These are phyloP conservation scores for Ceriops tagal DNA, from an alignment of 345 rosid genomes.

Conservation along the genomic window DNA sequence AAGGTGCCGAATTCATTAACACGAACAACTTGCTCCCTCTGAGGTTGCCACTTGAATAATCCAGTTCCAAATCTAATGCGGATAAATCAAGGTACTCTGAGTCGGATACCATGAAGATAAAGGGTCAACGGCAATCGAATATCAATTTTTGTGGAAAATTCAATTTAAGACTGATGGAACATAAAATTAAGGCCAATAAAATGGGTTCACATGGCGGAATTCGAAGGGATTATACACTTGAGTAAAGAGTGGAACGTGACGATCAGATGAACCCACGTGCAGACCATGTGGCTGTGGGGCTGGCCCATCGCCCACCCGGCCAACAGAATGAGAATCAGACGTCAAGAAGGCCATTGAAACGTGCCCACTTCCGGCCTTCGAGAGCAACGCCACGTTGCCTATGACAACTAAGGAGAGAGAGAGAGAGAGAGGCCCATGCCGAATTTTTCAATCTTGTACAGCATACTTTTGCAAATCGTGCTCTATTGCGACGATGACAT, in stretches of 20 bases:
- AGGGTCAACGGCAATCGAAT: too few species aligned
- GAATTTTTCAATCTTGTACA: not conserved
- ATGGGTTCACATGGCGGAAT: constrained; percentile 15
- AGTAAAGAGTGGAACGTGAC: constrained; percentile 68
- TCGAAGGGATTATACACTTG: constrained; percentile 26
- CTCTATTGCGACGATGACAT: constrained; percentile 27
- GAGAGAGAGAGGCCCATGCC: constrained; percentile 17
- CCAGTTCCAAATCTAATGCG: too few species aligned
- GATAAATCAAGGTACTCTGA: too few species aligned
- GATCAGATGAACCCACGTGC: constrained; percentile 40
- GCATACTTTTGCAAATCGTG: constrained; percentile 24
- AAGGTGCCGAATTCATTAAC: too few species aligned
- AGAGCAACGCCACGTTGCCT: constrained; percentile 3
- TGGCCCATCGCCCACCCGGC: constrained; percentile 44
- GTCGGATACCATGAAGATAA: too few species aligned
- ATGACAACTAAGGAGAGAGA: not conserved
- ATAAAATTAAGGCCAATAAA: constrained; percentile 9
- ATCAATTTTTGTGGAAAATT: too few species aligned
- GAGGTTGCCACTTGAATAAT: too few species aligned
- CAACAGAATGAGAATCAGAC: constrained; percentile 17
- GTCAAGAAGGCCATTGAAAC: constrained; percentile 26
- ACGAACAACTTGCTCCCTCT: too few species aligned
- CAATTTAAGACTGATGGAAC: too few species aligned
- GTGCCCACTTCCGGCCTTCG: constrained; percentile 29
- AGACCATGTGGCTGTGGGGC: constrained; percentile 51